phyloP scores from a whole-genome alignment of 371 early-diverging fungal species.

The Syncephalastrum monosporum region DNA sequence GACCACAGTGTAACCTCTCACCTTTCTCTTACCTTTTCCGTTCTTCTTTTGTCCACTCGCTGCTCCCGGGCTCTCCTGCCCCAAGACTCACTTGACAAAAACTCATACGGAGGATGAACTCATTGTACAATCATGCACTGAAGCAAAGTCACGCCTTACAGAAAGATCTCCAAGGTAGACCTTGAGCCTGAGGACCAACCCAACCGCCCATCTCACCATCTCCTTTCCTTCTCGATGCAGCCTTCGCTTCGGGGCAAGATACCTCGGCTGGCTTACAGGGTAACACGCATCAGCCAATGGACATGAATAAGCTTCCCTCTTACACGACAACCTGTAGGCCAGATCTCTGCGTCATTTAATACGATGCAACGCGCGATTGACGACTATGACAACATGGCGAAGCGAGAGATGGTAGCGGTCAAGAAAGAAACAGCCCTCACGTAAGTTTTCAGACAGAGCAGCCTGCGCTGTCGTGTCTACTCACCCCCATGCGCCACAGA shows the following conservation, averaged over 20 bases:
- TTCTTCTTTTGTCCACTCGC: too few species aligned
- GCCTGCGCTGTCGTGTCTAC: background rate
- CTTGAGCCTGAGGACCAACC: background rate
- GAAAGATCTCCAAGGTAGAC: conserved; percentile 50
- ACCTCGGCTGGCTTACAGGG: conserved; percentile 62
- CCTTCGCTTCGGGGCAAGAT: conserved; percentile 60
- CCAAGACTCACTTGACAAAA: too few species aligned
- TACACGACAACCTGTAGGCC: conserved; percentile 45
- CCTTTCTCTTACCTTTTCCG: too few species aligned
- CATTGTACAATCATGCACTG: conserved; percentile 60
- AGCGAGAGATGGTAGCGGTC: conserved; percentile 69
- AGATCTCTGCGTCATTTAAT: conserved; percentile 66
- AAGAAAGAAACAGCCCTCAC: conserved; percentile 75
- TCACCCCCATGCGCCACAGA: conserved; percentile 24
- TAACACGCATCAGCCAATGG: conserved; percentile 14
- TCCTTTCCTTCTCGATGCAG: conserved; percentile 13
- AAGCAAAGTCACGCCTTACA: conserved; percentile 60
- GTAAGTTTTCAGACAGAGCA: conserved; percentile 38
- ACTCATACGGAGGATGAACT: conserved; percentile 44
- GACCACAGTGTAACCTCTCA: too few species aligned
- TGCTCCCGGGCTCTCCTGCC: too few species aligned
- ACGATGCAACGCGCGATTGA: conserved; percentile 69
- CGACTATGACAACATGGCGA: conserved; percentile 71
- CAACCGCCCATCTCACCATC: background rate
- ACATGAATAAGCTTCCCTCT: background rate